Base-by-base conservation (phyloP, 805 yeast genomes). In the Metschnikowia similis region DNA sequence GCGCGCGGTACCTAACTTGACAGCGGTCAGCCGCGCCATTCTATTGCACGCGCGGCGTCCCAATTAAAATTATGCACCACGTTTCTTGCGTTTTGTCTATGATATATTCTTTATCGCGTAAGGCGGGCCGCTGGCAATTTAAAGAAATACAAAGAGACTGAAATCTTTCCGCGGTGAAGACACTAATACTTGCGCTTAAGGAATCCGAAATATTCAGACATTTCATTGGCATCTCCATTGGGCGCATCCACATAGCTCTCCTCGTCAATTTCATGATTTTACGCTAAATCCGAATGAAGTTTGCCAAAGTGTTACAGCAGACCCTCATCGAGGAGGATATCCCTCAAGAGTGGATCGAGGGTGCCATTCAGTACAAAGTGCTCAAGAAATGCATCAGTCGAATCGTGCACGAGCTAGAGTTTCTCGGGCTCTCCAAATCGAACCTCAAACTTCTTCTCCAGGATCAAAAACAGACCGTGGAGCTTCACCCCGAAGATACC, bases 341-440 rank as follows among this genome's bases (percentile, higher is more conserved):
- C 13, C 92, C 92, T 6, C 72, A 70, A 28, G 84, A 81, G 21
- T 86, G 94, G 94, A 68, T 79, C 0, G 76, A 72, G 29, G 77
- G 80, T 6, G 87, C 90, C 11, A 85, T 86, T 41, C 87, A 85
- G 56, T 86, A 86, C 63, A 86, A 86, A 62, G 76, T 81, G 3
- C 64, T 86, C 50, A 86, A 86, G 61, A 87, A 86, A 61, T 75
- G 82, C 50, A 84, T 86, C 51, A 78, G 79, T 51, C 74, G 72
- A 51, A 87, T 86, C 13, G 90, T 85, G 13, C 67, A 71, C 31
- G 92, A 86, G 65, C 73, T 87, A 39, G 73, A 75, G 40, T 63
- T 65, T n/a, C 62, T 82, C 32, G 91, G 91, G 0, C 64, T 85
- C 26, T 74, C 77, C 37, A 75, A 72, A 50, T 76, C 80, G 28